A percentile compares a stretch with the other conserved stretches of the same genome.
Evolutionary conservation across 192 early-diverging fungal species (phyloP).

Genomic region (Mortierella alpina): DNA sequence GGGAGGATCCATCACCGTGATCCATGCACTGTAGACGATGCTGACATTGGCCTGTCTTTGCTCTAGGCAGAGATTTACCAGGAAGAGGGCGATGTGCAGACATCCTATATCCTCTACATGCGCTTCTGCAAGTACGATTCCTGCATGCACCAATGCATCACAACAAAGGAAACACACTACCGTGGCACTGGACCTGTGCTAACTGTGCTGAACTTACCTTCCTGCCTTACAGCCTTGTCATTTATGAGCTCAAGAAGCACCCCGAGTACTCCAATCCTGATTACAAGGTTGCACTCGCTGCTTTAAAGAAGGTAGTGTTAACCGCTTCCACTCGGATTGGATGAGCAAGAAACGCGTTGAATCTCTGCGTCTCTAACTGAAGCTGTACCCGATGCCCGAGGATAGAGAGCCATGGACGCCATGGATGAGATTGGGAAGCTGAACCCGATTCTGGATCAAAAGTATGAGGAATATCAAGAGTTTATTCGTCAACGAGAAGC

Average conservation of each 20-base stretch:
- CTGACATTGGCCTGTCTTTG: not conserved
- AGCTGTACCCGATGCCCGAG: not conserved
- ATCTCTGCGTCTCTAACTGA: not conserved
- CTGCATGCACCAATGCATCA: not conserved
- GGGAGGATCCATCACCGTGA: not conserved
- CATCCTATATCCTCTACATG: constrained; percentile 79
- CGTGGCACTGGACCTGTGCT: too few relatives aligned
- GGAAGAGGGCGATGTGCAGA: constrained; percentile 72
- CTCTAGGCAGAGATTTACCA: constrained; percentile 61
- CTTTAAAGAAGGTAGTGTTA: constrained; percentile 43
- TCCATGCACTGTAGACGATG: not conserved
- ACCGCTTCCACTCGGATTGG: not conserved
- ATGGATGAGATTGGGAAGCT: constrained; percentile 65
- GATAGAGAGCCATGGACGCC: constrained; percentile 12
- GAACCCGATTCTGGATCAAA: constrained; percentile 66
- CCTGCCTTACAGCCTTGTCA: constrained; percentile 58
- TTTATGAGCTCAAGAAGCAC: constrained; percentile 69
- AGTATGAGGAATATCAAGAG: constrained; percentile 62
- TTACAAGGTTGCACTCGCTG: constrained; percentile 41
- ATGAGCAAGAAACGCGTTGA: not conserved
- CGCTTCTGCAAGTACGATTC: constrained; percentile 65
- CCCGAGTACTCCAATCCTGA: constrained; percentile 62
- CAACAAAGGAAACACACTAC: too few relatives aligned
- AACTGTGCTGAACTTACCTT: not conserved
- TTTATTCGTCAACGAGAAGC: constrained; percentile 47